These are phyloP conservation scores for Eucalyptus pauciflora DNA, from an alignment of 345 rosid species.

Conservation along the genomic window DNA sequence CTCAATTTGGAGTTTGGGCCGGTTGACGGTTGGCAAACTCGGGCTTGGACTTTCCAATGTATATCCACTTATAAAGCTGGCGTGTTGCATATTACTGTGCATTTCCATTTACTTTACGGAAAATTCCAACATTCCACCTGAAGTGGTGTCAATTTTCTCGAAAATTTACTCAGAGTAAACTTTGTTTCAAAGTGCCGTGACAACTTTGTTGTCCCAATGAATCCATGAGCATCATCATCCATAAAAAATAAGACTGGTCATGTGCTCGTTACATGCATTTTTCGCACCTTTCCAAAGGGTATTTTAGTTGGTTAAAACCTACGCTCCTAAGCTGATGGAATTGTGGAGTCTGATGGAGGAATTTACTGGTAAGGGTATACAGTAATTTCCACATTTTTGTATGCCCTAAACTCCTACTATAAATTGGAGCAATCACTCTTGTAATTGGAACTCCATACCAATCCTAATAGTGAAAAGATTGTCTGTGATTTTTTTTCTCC, in stretches of 20 bases:
- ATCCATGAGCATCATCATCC: neutral
- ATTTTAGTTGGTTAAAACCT: neutral
- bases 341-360: neutral
- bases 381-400: neutral
- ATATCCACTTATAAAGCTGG: neutral
- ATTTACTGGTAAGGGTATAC: neutral
- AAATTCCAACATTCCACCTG: neutral
- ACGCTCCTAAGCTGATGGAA: neutral
- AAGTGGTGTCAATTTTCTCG: neutral
- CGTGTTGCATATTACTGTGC: neutral
- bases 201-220: neutral
- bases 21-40: neutral
- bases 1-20: neutral
- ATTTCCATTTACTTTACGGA: neutral
- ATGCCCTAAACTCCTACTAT: neutral
- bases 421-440: neutral
- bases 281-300: neutral
- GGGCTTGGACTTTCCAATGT: neutral
- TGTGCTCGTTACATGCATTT: neutral
- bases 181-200: neutral
- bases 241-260: neutral
- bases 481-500: neutral
- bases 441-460: neutral
- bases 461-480: neutral
- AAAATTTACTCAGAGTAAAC: neutral